A percentile compares a stretch with the other conserved stretches of the same genome.
Conservation (phyloP, 164 flowering plant genomes). For the Berberis vulgaris region DNA sequence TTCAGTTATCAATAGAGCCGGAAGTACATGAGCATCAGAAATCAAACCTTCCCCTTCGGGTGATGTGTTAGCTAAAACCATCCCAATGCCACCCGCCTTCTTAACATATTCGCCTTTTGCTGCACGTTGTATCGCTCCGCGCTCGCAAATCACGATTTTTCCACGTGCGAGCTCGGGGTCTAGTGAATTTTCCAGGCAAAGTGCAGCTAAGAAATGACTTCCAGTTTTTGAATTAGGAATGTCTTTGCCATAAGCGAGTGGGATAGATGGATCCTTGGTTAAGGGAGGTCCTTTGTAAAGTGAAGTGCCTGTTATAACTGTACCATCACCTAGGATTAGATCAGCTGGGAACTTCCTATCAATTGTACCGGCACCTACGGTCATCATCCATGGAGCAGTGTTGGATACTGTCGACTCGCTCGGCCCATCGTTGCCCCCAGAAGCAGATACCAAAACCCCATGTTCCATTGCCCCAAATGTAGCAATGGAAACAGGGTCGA, state of each 20-base stretch:
- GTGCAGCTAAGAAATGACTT: neutral
- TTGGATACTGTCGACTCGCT: constrained; percentile 17
- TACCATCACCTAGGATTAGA: constrained; percentile 29
- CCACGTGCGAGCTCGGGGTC: constrained; percentile 27
- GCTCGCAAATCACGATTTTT: constrained; percentile 43
- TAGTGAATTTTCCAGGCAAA: constrained; percentile 30
- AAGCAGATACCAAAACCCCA: constrained; percentile 34
- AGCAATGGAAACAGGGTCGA: constrained; percentile 21
- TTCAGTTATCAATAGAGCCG: constrained; percentile 28
- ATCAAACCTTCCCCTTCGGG: constrained; percentile 28
- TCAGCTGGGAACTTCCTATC: constrained; percentile 43
- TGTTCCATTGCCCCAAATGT: constrained; percentile 24
- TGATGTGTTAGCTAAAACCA: constrained; percentile 27
- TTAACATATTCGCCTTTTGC: constrained; percentile 29
- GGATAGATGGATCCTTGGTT: constrained; percentile 13
- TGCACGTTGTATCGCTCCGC: constrained; percentile 23
- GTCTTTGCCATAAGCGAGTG: constrained; percentile 25
- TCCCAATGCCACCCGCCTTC: constrained; percentile 47
- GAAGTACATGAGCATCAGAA: constrained; percentile 37
- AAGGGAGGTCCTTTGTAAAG: constrained; percentile 24
- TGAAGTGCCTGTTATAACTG: constrained; percentile 29
- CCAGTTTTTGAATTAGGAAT: neutral
- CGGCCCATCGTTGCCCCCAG: constrained; percentile 47
- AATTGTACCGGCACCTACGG: constrained; percentile 48
- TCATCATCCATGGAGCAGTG: constrained; percentile 51